Conservation (phyloP, 140 eudicot genomes). For the Oenanthe javanica region DNA sequence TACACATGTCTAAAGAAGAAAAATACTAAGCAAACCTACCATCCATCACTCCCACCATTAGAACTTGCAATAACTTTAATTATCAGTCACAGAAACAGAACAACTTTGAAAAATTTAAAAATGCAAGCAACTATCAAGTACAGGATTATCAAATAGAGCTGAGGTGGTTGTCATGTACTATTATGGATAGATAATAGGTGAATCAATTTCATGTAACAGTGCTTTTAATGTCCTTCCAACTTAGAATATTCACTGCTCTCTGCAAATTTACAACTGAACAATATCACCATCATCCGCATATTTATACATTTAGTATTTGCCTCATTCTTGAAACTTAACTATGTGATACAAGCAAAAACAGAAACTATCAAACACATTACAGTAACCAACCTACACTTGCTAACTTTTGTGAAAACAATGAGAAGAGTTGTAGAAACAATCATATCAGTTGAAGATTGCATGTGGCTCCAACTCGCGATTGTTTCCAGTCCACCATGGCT, state of each 20-base stretch:
- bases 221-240: conserved; percentile 18
- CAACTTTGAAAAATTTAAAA: neutral
- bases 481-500: conserved; percentile 30
- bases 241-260: conserved; percentile 8
- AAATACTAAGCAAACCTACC: no score
- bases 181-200: no score
- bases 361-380: neutral
- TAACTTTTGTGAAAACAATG: neutral
- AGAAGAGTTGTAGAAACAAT: neutral
- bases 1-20: no score
- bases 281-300: neutral
- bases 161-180: no score
- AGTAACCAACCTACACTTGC: neutral
- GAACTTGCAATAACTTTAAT: no score
- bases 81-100: neutral
- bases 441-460: conserved; percentile 13
- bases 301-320: neutral
- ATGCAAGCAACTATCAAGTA: no score
- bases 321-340: neutral
- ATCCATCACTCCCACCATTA: no score
- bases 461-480: conserved; percentile 21
- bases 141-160: no score
- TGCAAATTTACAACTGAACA: neutral
- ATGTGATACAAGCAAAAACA: neutral
- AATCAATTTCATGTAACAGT: neutral